These are phyloP conservation scores for Talaromyces sp. DNA, from an alignment of 2,329 filamentous ascomycete genomes.

Conservation along the genomic window DNA sequence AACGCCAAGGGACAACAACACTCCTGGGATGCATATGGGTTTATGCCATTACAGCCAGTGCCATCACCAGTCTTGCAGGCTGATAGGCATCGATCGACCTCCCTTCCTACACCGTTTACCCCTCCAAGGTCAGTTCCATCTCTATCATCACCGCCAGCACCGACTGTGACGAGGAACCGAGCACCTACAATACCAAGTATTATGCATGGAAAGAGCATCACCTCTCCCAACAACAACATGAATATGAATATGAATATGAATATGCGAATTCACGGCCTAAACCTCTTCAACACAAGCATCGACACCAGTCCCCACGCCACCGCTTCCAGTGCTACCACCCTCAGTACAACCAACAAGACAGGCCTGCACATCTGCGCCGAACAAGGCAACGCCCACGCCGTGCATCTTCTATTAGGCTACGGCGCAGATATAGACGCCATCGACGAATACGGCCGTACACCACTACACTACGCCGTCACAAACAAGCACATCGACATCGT, in stretches of 20 bases:
- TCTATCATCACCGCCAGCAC: neutral
- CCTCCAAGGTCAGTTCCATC: slow-evolving; percentile 19
- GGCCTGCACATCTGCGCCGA: slow-evolving; percentile 15
- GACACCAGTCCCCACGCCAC: neutral
- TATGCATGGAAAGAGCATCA: neutral
- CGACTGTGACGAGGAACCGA: neutral
- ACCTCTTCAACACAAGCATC: slow-evolving; percentile 5
- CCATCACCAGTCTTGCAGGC: slow-evolving; percentile 11
- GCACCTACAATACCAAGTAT: slow-evolving; percentile 1
- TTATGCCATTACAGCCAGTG: slow-evolving; percentile 10
- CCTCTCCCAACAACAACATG: neutral
- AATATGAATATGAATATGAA: neutral
- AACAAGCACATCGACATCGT: slow-evolving; percentile 9
- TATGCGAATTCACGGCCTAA: neutral
- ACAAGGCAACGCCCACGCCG: slow-evolving; percentile 9
- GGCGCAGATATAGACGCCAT: slow-evolving; percentile 13
- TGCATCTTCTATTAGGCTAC: slow-evolving; percentile 8
- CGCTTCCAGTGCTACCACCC: neutral
- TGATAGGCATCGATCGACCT: slow-evolving; percentile 15
- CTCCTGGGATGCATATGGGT: slow-evolving; percentile 16
- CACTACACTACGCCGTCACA: slow-evolving; percentile 16
- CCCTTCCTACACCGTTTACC: slow-evolving; percentile 16
- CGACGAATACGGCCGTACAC: slow-evolving; percentile 12
- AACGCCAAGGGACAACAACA: neutral
- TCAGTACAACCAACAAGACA: slow-evolving; percentile 10